A percentile compares a stretch with the other conserved stretches of the same genome.
Evolutionary conservation across 352 stramenopile genomes (phyloP).

Genomic region (Paralagenidium karlingii): DNA sequence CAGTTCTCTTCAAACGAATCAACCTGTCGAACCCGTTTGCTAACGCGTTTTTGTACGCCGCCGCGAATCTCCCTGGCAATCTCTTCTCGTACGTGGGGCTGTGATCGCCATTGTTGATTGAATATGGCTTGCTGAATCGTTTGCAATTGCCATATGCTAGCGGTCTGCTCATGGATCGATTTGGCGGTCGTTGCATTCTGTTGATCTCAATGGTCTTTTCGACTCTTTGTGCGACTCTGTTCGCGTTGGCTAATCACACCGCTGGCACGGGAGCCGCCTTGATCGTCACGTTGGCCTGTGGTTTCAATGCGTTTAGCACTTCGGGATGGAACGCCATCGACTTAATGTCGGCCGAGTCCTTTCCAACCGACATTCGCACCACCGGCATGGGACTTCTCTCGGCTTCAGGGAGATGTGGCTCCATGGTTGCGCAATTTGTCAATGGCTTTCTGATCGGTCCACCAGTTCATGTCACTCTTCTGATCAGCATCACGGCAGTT

Average conservation of each 20-base stretch:
- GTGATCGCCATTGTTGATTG: not conserved
- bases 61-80: constrained; percentile 86
- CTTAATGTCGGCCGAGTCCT: constrained; percentile 84
- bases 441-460: constrained; percentile 76
- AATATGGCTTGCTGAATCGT: not conserved
- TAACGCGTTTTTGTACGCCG: constrained; percentile 88
- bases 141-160: constrained; percentile 10
- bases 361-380: constrained; percentile 81
- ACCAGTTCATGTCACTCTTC: constrained; percentile 52
- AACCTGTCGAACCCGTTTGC: constrained; percentile 80
- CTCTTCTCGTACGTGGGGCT: constrained; percentile 35
- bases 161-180: constrained; percentile 48
- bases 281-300: constrained; percentile 74
- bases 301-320: constrained; percentile 88
- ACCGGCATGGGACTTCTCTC: constrained; percentile 85
- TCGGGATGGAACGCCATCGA: constrained; percentile 87
- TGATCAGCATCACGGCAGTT: constrained; percentile 61
- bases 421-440: constrained; percentile 86
- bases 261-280: constrained; percentile 5
- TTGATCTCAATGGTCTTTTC: constrained; percentile 64
- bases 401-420: constrained; percentile 66
- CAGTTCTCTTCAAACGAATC: constrained; percentile 86
- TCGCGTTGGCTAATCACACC: constrained; percentile 49
- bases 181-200: constrained; percentile 54
- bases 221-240: constrained; percentile 43